Conservation (phyloP, 345 rosid species). For the Microcos paniculata region DNA sequence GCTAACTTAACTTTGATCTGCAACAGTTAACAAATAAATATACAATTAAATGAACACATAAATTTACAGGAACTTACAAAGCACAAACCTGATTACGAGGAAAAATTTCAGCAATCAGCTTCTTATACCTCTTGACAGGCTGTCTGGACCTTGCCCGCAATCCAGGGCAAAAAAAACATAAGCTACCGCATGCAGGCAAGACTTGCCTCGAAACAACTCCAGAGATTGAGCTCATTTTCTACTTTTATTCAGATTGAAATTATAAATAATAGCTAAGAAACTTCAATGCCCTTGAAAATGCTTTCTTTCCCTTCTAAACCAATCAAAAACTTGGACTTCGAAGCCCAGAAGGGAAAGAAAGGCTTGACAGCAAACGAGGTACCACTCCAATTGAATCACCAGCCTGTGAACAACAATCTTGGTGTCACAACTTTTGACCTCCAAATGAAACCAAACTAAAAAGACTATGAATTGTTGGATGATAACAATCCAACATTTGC, state of each 20-base stretch:
- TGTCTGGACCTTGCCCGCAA: conserved; percentile 93
- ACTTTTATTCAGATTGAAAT: conserved; percentile 24
- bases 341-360: conserved; percentile 71
- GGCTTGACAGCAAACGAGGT: conserved; percentile 24
- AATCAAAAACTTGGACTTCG: conserved; percentile 35
- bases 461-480: not conserved
- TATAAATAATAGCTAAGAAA: conserved; percentile 1
- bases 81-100: conserved; percentile 73
- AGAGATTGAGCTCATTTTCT: conserved; percentile 57
- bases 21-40: not conserved
- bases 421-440: conserved; percentile 21
- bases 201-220: conserved; percentile 91
- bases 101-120: conserved; percentile 85
- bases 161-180: conserved; percentile 87
- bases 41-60: not conserved
- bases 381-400: conserved; percentile 33
- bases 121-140: conserved; percentile 97
- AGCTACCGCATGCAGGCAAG: conserved; percentile 87
- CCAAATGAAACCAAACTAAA: conserved; percentile 14
- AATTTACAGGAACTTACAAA: conserved; percentile 5
- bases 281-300: conserved; percentile 14
- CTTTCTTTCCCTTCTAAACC: conserved; percentile 67
- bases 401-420: conserved; percentile 34
- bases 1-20: not conserved
- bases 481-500: not conserved